Percentiles rank a stretch among this genome's conserved stretches.
Evolutionary conservation across 805 yeast genomes (phyloP).

Genomic region (Candida glaebosa): DNA sequence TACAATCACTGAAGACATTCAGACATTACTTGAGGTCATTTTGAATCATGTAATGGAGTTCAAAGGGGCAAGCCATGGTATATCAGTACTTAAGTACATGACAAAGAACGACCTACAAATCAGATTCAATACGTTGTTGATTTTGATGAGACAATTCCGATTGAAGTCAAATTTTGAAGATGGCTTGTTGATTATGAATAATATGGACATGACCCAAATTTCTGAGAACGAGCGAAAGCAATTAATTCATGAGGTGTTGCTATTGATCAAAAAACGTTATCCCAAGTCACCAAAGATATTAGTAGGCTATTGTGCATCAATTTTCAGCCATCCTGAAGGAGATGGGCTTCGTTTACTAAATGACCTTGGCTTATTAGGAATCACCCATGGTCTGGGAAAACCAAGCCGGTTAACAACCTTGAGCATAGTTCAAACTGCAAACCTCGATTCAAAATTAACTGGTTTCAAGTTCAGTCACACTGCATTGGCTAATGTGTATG

Average conservation of each 20-base stretch:
- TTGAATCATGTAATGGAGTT: slow-evolving; percentile 33
- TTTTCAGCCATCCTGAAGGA: slow-evolving; percentile 15
- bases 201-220: slow-evolving; percentile 21
- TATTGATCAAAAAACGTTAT: slow-evolving; percentile 26
- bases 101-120: slow-evolving; percentile 22
- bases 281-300: slow-evolving; percentile 30
- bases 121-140: slow-evolving; percentile 20
- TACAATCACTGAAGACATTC: slow-evolving; percentile 18
- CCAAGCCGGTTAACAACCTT: slow-evolving; percentile 12
- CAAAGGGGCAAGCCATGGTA: slow-evolving; percentile 32
- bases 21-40: slow-evolving; percentile 24
- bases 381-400: slow-evolving; percentile 20
- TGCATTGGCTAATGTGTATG: slow-evolving; percentile 23
- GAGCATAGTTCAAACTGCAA: slow-evolving; percentile 24
- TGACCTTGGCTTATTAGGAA: slow-evolving; percentile 23
- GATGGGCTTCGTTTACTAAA: slow-evolving; percentile 18
- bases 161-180: slow-evolving; percentile 27
- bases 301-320: slow-evolving; percentile 32
- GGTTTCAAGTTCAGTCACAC: slow-evolving; percentile 19
- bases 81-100: slow-evolving; percentile 32
- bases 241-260: slow-evolving; percentile 29
- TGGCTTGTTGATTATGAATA: slow-evolving; percentile 32
- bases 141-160: slow-evolving; percentile 29
- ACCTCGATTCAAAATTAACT: slow-evolving; percentile 24
- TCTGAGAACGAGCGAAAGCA: slow-evolving; percentile 13